phyloP scores from a whole-genome alignment of 352 stramenopile genomes.

The Globisporangium takayamanum region DNA sequence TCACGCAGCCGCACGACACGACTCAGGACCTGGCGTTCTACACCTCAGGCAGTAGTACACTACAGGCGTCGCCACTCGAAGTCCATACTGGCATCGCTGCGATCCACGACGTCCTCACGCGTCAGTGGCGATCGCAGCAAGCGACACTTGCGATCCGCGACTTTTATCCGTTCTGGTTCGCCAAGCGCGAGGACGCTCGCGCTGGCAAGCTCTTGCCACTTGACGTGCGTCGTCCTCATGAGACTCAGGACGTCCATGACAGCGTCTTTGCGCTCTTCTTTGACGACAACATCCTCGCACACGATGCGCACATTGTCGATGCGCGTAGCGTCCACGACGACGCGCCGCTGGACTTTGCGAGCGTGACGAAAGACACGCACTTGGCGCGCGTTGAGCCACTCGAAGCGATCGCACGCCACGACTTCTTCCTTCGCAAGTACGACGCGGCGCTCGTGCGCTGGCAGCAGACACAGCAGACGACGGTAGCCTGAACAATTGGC shows the following conservation, averaged over 20 bases:
- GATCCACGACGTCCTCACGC: constrained; percentile 52
- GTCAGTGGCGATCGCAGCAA: constrained; percentile 37
- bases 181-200: constrained; percentile 34
- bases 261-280: constrained; percentile 80
- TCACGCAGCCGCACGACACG: constrained; percentile 40
- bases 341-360: constrained; percentile 24
- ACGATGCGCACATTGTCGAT: constrained; percentile 74
- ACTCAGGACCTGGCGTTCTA: constrained; percentile 31
- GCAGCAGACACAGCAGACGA: constrained; percentile 9
- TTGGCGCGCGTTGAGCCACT: constrained; percentile 64
- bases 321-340: constrained; percentile 26
- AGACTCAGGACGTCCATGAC: constrained; percentile 19
- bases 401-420: constrained; percentile 39
- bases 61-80: constrained; percentile 9
- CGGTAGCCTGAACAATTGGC: not conserved
- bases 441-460: constrained; percentile 18
- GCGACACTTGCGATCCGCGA: constrained; percentile 64
- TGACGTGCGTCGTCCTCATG: constrained; percentile 16
- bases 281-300: constrained; percentile 69
- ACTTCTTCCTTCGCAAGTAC: constrained; percentile 55
- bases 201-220: constrained; percentile 59
- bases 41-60: not conserved
- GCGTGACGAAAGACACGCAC: constrained; percentile 29
- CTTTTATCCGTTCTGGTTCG: constrained; percentile 75
- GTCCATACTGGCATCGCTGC: constrained; percentile 31